phyloP scores from a whole-genome alignment of 192 early-diverging fungal genomes.

The Obelidium mucronatum region DNA sequence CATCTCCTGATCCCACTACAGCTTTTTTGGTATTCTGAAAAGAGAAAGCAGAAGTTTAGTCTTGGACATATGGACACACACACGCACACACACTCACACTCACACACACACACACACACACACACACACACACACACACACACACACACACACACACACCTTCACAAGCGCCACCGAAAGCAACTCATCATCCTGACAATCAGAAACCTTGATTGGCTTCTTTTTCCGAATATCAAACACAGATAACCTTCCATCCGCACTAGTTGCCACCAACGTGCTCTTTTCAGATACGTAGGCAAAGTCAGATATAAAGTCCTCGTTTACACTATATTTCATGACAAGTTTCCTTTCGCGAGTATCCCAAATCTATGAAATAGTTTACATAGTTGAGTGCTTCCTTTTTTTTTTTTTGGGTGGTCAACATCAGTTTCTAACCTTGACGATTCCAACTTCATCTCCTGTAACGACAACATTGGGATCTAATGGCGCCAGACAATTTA shows the following conservation, averaged over 20 bases:
- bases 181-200: conserved; percentile 95
- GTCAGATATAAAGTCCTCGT: conserved; percentile 93
- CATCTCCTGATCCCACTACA: conserved; percentile 90
- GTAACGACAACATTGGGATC: conserved; percentile 84
- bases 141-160: conserved; percentile 50
- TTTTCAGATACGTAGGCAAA: conserved; percentile 74
- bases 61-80: neutral
- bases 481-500: conserved; percentile 79
- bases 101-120: no score
- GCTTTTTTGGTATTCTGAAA: conserved; percentile 78
- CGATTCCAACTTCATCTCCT: conserved; percentile 89
- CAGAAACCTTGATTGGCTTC: conserved; percentile 85
- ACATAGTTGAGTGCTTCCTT: conserved; percentile 4
- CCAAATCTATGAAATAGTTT: conserved; percentile 74
- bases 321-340: conserved; percentile 80
- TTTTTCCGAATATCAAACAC: conserved; percentile 91
- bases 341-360: conserved; percentile 81
- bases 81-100: no score
- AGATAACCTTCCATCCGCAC: conserved; percentile 91
- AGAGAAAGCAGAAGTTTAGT: conserved; percentile 9
- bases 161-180: conserved; percentile 80
- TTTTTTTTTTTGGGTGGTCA: neutral
- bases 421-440: conserved; percentile 74
- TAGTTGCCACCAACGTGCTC: conserved; percentile 81
- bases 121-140: conserved; percentile 35